Base-by-base conservation (phyloP, 768 basidiomycete genomes). In the Leccinum uliginosum region DNA sequence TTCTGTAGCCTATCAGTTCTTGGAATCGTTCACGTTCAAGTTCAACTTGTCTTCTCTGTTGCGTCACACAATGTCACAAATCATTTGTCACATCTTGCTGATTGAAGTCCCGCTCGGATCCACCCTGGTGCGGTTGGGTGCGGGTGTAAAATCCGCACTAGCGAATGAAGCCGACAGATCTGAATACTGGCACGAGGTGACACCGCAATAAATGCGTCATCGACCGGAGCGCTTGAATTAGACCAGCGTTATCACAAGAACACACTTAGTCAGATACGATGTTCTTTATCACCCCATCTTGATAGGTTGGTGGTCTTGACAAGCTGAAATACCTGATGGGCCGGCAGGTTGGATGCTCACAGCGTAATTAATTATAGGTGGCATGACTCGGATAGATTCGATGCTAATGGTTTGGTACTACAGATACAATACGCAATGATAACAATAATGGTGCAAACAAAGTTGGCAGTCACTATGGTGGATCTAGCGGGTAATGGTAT, bases 401-500 rank as follows among this genome's bases (percentile, higher is more conserved):
- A 6, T 55, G 3, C 11, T 12, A 29, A 54, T 38, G 17, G 7
- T 27, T 53, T 35, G 43, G 48, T 29, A 34, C 52, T 63, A 60
- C 6, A 29, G 46, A 67, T 61, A 64, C 59, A 66, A 26, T 38
- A 48, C 24, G 49, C 50, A 11, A 17, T 46, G 40, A 51, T 48
- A 26, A 56, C 34, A 60, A 40, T 44, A 58, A 38, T 58, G 53
- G 54, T 56, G 60, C 51, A 61, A 38, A 17, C 21, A 11, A 17
- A 24, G 19, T 52, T 2, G 24, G 15, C 15, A 49, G 34, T 34
- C 9, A n/a, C 68, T 62, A 65, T 15, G 71, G 73, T 23, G 71
- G 71, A 56, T 73, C 73, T 14, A 72, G 62, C 34, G 71, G 71
- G 55, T 72, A 72, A 58, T 72, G 71, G 35, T 72, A 72, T 29